Conservation (phyloP, 306 rosid species). For the Cucumis sativus region Cucumber_9930_V3 NC_026661.2:547001-547500, state of each 20-base stretch:
- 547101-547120: slow-evolving; percentile 10
- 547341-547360: slow-evolving; percentile 37
- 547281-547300: slow-evolving; percentile 23
- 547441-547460: slow-evolving; percentile 71
- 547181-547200: slow-evolving; percentile 48
- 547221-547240: slow-evolving; percentile 72
- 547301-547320: slow-evolving; percentile 41
- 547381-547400: slow-evolving; percentile 63
- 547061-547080: not conserved
- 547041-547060: not conserved
- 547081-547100: not conserved
- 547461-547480: slow-evolving; percentile 74
- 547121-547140: slow-evolving; percentile 78
- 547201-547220: slow-evolving; percentile 64
- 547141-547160: slow-evolving; percentile 79
- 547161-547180: slow-evolving; percentile 67
- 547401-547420: slow-evolving; percentile 68
- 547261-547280: slow-evolving; percentile 19
- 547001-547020: not conserved
- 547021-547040: not conserved
- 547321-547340: slow-evolving; percentile 42
- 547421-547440: slow-evolving; percentile 44
- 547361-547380: slow-evolving; percentile 27
- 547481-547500: not conserved
- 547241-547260: slow-evolving; percentile 55